Evolutionary conservation across 1,284 basidiomycete genomes (phyloP), one percentile per base, ranked within the genome.

Genomic region (Tilletia indica): DNA sequence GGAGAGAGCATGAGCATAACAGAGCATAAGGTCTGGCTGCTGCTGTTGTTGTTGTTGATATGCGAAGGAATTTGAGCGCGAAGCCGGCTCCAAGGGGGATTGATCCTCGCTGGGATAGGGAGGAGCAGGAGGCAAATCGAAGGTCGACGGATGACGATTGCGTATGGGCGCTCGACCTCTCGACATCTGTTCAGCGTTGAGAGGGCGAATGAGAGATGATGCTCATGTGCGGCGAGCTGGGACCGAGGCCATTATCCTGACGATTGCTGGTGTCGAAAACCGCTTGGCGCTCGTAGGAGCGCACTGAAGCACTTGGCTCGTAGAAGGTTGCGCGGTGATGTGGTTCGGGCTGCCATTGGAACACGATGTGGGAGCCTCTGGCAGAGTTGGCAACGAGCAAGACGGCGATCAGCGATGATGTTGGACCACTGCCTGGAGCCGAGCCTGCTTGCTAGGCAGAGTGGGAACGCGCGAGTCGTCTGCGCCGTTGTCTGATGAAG

Each of bases 321-420:
- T 21, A 39, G 21, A 34, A n/a, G 21, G 11, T 34, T 48, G 68
- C 14, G 21, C 34, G 76, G 36, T 80, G 67, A 31, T 70, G 73
- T 12, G 82, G 82, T 31, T 75, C 71, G 63, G 78, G 78, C 14
- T 82, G 82, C 76, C 76, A 84, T 34, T n/a, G n/a, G n/a, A n/a
- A n/a, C n/a, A n/a, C n/a, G n/a, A n/a, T n/a, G n/a, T n/a, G n/a
- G n/a, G n/a, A n/a, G n/a, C n/a, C n/a, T n/a, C n/a, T n/a, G n/a
- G n/a, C n/a, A n/a, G n/a, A n/a, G n/a, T n/a, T n/a, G n/a, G n/a
- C n/a, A n/a, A n/a, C n/a, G n/a, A n/a, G n/a, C n/a, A n/a, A n/a
- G n/a, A n/a, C n/a, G n/a, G n/a, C n/a, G n/a, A n/a, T n/a, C n/a
- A n/a, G n/a, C n/a, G n/a, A n/a, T n/a, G n/a, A n/a, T n/a, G n/a